phyloP scores from a whole-genome alignment of 352 stramenopile genomes.

The Lagenidium sp. region DNA sequence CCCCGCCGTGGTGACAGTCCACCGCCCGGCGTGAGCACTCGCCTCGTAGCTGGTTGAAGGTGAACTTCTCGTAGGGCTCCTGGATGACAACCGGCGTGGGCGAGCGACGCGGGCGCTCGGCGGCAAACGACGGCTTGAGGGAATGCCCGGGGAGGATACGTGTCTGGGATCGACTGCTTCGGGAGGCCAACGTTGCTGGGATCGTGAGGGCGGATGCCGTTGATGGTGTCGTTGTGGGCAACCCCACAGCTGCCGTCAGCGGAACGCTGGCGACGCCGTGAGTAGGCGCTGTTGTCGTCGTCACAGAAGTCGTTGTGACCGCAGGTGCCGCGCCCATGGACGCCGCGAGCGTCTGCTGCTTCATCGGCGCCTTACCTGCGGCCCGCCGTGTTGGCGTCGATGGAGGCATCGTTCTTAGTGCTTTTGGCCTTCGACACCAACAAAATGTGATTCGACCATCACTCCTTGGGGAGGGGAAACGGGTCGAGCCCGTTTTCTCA shows the following conservation, averaged over 20 bases:
- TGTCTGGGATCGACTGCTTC: too few species aligned
- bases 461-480: slow-evolving; percentile 3
- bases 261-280: neutral
- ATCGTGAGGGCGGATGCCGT: too few species aligned
- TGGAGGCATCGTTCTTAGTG: slow-evolving; percentile 1
- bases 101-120: too few species aligned
- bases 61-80: slow-evolving; percentile 35
- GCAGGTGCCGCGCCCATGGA: neutral
- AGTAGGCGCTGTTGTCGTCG: neutral
- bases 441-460: slow-evolving; percentile 4
- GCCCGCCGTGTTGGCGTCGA: slow-evolving; percentile 11
- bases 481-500: slow-evolving; percentile 11
- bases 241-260: neutral
- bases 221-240: neutral
- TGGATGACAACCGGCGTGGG: slow-evolving; percentile 2
- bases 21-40: slow-evolving; percentile 24
- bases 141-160: too few species aligned
- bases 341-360: slow-evolving; percentile 10
- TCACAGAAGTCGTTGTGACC: neutral
- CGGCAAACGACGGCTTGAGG: too few species aligned
- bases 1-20: too few species aligned
- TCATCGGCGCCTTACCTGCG: neutral
- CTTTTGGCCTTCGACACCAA: slow-evolving; percentile 1
- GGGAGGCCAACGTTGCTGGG: too few species aligned
- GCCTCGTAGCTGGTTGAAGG: slow-evolving; percentile 21